Evolutionary conservation across 495 filamentous ascomycete genomes (phyloP), one percentile per base, ranked within the genome.

Genomic region (Staphylotrichum tortipilum): DNA sequence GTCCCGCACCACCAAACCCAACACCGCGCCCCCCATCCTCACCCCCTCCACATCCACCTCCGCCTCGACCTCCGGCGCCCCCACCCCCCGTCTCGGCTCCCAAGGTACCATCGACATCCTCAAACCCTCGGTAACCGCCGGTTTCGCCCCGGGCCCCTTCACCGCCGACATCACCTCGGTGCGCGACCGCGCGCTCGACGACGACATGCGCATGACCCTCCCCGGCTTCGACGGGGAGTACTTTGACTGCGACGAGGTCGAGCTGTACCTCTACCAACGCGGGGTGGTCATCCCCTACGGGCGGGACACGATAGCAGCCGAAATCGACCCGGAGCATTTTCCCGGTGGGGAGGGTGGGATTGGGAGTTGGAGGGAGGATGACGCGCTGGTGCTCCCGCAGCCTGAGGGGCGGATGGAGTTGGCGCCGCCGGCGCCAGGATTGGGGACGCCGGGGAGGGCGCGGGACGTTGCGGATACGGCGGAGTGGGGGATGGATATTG

Each of bases 241-340:
- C 75, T 84, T 85, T 54, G 83, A 89, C 54, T 71, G 82, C 5
- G 71, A 79, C 40, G 86, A 89, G 56, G 79, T 88, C 5, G 82
- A 89, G 63, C 69, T 78, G 9, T 88, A 82, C 61, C 72, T 91
- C 15, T 65, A 68, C 45, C 68, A 78, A 59, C 71, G 76, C 26
- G 81, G 81, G 1, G 68, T 86, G 15, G 56, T 67, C 15, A 77
- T 85, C 29, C 72, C 78, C 2, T 66, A 74, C 0, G 60, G 67
- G 7, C 71, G 74, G 5, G 78, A 74, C 35, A 77, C 66, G 60
- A 71, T 76, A 18, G 78, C 68, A 22, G 74, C 67, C 39, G 78
- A 75, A 47, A 44, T 78, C 7, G 73, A 74, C 30, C 49, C 60
- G 5, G 56, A 47, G 9, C 51, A 54, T 8, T 64, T 75, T 15